These are phyloP conservation scores for Zygotorulaspora sp. DNA, from an alignment of 805 yeast species.

Conservation along the genomic window DNA sequence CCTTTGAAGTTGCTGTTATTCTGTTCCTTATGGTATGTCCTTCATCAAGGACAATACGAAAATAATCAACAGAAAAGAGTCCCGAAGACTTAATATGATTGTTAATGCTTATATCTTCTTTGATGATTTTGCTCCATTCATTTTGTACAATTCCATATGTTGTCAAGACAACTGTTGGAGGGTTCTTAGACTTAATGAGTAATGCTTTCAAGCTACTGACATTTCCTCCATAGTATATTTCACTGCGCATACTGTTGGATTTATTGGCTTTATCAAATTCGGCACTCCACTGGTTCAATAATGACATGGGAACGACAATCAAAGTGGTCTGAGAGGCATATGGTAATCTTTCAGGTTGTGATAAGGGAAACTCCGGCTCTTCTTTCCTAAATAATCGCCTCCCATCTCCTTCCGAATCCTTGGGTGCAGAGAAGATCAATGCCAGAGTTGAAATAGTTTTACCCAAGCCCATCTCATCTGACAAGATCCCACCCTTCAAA, in stretches of 20 bases:
- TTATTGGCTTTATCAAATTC: constrained; percentile 63
- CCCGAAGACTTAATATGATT: constrained; percentile 41
- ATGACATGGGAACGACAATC: constrained; percentile 84
- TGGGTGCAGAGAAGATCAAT: constrained; percentile 60
- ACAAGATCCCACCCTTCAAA: constrained; percentile 79
- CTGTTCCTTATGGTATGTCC: constrained; percentile 86
- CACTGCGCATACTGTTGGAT: constrained; percentile 42
- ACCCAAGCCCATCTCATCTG: constrained; percentile 97
- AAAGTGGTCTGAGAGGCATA: constrained; percentile 73
- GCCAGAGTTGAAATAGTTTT: constrained; percentile 84
- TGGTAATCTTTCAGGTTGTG: constrained; percentile 19
- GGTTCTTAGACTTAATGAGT: constrained; percentile 40
- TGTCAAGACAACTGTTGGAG: constrained; percentile 71
- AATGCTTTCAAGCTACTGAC: constrained; percentile 46
- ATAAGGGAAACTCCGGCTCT: neutral
- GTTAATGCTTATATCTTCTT: constrained; percentile 14
- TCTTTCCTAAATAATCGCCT: constrained; percentile 6
- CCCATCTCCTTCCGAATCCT: constrained; percentile 36
- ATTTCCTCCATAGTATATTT: constrained; percentile 73
- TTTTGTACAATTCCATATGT: constrained; percentile 83
- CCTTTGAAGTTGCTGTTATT: constrained; percentile 70
- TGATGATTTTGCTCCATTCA: constrained; percentile 55
- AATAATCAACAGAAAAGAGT: constrained; percentile 65
- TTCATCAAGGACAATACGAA: constrained; percentile 79
- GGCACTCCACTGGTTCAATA: constrained; percentile 85